Base-by-base conservation (phyloP, 2,329 filamentous ascomycete genomes). In the Onygenales sp. region DNA sequence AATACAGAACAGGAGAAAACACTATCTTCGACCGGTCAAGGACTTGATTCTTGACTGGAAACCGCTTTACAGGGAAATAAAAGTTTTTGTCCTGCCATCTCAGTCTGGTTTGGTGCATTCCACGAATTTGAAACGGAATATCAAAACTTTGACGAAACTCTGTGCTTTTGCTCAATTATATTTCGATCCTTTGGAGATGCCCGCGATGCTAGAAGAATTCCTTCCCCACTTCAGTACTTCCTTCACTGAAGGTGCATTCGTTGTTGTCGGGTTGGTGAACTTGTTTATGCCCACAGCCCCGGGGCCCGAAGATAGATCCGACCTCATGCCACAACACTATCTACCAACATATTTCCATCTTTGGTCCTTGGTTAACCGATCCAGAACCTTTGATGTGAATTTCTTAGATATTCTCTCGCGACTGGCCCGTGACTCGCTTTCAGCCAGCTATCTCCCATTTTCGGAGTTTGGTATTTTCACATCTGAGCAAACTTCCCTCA, bases 311-410 rank as follows among this genome's bases (percentile, higher is more conserved):
- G 82, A 83, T 33, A 82, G 86, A 61, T 76, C 78, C 34, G 82
- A 90, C 61, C 82, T 95, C n/a, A 84, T 90, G 61, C 92, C 93
- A 0, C 85, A 91, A 59, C 84, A 92, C 64, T 92, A 94, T 63
- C 74, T 97, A 37, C 93, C 93, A 2, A 95, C 92, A 0, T 86
- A 95, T 62, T 98, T 98, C 75, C 93, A 98, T 68, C 73, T 97
- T 1, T 98, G 93, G 93, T 93, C 91, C 1, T 77, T 97, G 42
- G 84, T 97, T 59, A 93, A 89, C 61, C 81, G 94, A 50, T 97
- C 92, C 1, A 93, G 88, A 69, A 79, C 84, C 3, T 86, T 93
- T 56, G 93, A 98, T 68, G 81, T 87, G 54, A 86, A 86, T 57
- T 91, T 95, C 63, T 81, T 97, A 58, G 93, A 98, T 69, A 80